Conservation (phyloP, 75 land plant species). For the Selaginella moellendorffii region DNA sequence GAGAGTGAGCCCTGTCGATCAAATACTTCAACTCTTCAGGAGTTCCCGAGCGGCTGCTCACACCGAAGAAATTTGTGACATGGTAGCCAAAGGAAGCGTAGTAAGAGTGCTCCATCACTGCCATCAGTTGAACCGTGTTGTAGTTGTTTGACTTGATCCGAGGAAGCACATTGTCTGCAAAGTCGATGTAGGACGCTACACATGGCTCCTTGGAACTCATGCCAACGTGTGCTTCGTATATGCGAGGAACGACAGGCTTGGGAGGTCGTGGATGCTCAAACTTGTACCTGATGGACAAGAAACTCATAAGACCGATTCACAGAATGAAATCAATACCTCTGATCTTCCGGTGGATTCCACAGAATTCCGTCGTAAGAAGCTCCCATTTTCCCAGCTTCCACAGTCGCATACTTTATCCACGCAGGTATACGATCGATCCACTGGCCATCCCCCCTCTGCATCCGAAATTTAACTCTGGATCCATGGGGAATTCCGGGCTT, state of each 20-base stretch:
- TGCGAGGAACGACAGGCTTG: constrained; percentile 63
- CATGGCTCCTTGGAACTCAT: constrained; percentile 88
- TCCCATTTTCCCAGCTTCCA: constrained; percentile 55
- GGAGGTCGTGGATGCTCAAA: constrained; percentile 68
- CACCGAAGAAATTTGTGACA: constrained; percentile 94
- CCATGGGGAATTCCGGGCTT: constrained; percentile 88
- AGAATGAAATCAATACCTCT: background rate
- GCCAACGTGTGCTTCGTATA: constrained; percentile 99
- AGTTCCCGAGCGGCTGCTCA: constrained; percentile 82
- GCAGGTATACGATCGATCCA: constrained; percentile 95
- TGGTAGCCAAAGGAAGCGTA: constrained; percentile 98
- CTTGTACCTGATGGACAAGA: constrained; percentile 42
- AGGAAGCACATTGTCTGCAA: constrained; percentile 84
- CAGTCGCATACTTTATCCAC: constrained; percentile 89
- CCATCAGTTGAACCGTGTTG: constrained; percentile 96
- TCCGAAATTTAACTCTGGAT: constrained; percentile 74
- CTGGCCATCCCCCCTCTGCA: constrained; percentile 54
- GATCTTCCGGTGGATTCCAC: background rate
- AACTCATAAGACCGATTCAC: background rate
- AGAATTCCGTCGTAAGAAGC: constrained; percentile 84
- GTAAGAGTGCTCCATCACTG: constrained; percentile 94
- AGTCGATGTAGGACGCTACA: constrained; percentile 69
- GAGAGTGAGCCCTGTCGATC: constrained; percentile 80
- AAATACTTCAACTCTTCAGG: constrained; percentile 94
- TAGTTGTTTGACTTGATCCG: constrained; percentile 77